Evolutionary conservation across 2,329 filamentous ascomycete species (phyloP), one percentile per base, ranked within the genome.

Genomic region (Aspergillus persii): DNA sequence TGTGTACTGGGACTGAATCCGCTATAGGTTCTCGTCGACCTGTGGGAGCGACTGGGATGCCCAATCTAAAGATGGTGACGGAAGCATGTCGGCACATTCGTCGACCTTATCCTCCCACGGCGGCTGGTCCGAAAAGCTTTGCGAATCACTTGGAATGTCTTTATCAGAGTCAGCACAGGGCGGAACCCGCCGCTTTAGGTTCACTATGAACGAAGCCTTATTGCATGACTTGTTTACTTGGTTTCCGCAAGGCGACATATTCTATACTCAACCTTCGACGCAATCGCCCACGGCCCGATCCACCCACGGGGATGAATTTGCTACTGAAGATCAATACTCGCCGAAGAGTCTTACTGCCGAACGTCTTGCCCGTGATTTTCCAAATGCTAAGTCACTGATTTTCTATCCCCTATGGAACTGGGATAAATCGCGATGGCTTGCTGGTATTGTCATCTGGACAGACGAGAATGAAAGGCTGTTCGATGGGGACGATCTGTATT

Each of bases 371-470:
- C 54, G 54, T 6, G 61, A 63, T 5, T 63, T 71, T 33, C 69
- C 71, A 1, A 60, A 54, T 8, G 69, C 70, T 2, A 66, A 57
- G 11, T 72, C 66, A 2, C 56, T 71, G 2, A 56, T 73, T 3
- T 74, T 74, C 52, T 59, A 73, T 50, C 73, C 73, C 1, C 29
- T 76, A 3, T 75, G 73, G 72, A 71, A 74, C 54, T 71, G 68
- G 61, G 68, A 69, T 41, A 71, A 68, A 29, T 67, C 71, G 8
- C 62, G 70, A 41, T 75, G 73, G 73, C 66, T 74, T 53, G 70
- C 73, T 26, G 71, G 66, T 6, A 66, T 64, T 5, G 44, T 76
- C 2, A 59, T 66, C 2, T 76, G 73, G 73, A 68, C 65, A 2
- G 58, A 53, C 1, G 57, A 71, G 8, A 56, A 41, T n/a, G 61